Evolutionary conservation across 768 basidiomycete species (phyloP).

Genomic region (Cyclocybe cylindracea): DNA sequence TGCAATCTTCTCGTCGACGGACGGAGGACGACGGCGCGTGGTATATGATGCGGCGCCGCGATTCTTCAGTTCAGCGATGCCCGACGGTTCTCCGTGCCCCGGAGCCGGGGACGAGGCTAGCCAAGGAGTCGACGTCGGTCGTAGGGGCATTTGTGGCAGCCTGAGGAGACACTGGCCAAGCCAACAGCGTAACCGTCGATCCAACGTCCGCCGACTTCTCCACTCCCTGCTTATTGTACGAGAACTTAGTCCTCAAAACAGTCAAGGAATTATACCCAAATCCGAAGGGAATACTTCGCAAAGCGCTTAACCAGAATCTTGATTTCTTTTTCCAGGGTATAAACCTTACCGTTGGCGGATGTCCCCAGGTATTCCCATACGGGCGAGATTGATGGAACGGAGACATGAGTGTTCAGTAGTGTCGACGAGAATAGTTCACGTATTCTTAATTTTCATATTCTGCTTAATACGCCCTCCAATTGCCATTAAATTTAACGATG

Average conservation of each 20-base stretch:
- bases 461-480: too few relatives aligned
- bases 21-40: conserved; percentile 15
- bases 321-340: conserved; percentile 10
- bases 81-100: conserved; percentile 13
- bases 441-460: too few relatives aligned
- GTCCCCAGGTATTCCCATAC: conserved; percentile 16
- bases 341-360: not conserved
- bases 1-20: conserved; percentile 25
- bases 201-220: conserved; percentile 13
- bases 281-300: conserved; percentile 10
- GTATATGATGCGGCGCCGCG: conserved; percentile 16
- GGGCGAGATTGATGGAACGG: conserved; percentile 1
- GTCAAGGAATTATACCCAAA: conserved; percentile 17
- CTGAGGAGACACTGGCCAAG: conserved; percentile 12
- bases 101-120: conserved; percentile 6
- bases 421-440: not conserved
- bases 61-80: conserved; percentile 21
- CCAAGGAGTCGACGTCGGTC: conserved; percentile 3
- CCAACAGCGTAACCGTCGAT: conserved; percentile 16
- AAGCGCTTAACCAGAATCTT: conserved; percentile 14
- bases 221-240: conserved; percentile 15
- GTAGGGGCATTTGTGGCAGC: conserved; percentile 10
- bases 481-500: too few relatives aligned
- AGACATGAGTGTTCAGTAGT: not conserved
- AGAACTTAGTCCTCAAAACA: conserved; percentile 16